Percentiles rank a stretch among this genome's conserved stretches.
Evolutionary conservation across 1,139 yeast species (phyloP).

Genomic region (Zygosaccharomyces pseudobailii): DNA sequence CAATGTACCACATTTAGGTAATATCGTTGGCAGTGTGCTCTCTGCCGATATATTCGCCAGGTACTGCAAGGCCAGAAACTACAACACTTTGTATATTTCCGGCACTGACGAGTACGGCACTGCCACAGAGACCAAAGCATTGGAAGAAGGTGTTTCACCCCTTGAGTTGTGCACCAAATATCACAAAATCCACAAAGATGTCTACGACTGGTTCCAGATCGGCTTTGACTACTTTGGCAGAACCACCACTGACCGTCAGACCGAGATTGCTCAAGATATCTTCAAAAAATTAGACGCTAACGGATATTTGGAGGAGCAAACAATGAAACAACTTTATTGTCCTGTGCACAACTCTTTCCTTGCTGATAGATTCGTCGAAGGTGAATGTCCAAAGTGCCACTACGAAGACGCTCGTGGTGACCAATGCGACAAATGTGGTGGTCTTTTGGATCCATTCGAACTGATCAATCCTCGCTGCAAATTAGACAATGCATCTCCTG

Average conservation of each 20-base stretch:
- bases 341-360: constrained; percentile 83
- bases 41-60: constrained; percentile 94
- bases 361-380: constrained; percentile 97
- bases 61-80: constrained; percentile 82
- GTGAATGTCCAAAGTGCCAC: constrained; percentile 91
- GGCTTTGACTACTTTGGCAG: constrained; percentile 95
- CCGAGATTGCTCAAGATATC: constrained; percentile 93
- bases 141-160: constrained; percentile 89
- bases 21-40: constrained; percentile 89
- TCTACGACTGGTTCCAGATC: constrained; percentile 95
- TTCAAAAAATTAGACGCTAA: constrained; percentile 70
- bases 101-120: constrained; percentile 99
- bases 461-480: constrained; percentile 93
- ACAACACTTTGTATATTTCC: constrained; percentile 79
- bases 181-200: constrained; percentile 77
- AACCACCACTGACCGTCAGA: constrained; percentile 87
- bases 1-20: constrained; percentile 97
- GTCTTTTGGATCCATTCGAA: constrained; percentile 83
- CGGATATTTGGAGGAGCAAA: constrained; percentile 76
- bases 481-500: constrained; percentile 77
- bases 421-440: constrained; percentile 97
- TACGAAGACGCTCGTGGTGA: constrained; percentile 99
- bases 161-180: constrained; percentile 85
- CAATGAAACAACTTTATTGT: constrained; percentile 87
- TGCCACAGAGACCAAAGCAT: constrained; percentile 97